Conservation (phyloP, 208 protist species). For the Phytomonas serpens region DNA sequence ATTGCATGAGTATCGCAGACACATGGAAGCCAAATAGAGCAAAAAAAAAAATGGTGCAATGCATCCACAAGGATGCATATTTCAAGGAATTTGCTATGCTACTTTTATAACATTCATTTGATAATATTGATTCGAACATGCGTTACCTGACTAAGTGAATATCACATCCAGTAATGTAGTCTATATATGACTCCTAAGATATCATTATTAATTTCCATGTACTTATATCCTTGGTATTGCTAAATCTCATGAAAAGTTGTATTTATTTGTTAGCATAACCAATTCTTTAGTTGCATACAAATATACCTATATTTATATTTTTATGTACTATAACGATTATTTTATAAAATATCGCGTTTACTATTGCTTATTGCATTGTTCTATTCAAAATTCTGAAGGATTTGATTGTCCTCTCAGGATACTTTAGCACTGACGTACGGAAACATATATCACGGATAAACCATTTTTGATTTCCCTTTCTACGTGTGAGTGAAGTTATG, state of each 20-base stretch:
- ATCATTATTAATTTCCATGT: not conserved
- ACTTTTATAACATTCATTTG: not conserved
- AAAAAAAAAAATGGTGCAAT: not conserved
- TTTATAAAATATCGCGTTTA: constrained; percentile 6
- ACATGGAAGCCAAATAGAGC: not conserved
- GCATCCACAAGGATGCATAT: not conserved
- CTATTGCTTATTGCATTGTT: constrained; percentile 8
- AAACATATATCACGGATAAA: not conserved
- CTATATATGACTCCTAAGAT: not conserved
- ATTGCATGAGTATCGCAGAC: not conserved
- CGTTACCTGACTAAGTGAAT: not conserved
- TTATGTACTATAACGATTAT: constrained; percentile 4
- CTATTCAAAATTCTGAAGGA: constrained; percentile 10
- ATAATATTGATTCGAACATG: not conserved
- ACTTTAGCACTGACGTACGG: not conserved
- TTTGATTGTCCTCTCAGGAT: constrained; percentile 6
- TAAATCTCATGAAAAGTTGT: not conserved
- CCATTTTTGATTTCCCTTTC: constrained; percentile 1
- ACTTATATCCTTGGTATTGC: constrained; percentile 4
- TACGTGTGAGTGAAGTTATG: not conserved
- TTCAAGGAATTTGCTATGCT: not conserved
- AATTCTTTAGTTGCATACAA: not conserved
- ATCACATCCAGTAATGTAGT: constrained; percentile 6
- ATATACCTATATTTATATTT: constrained; percentile 8
- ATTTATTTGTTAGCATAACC: not conserved